Evolutionary conservation across 2,329 filamentous ascomycete species (phyloP).

Genomic region (Alternaria alternata): DNA sequence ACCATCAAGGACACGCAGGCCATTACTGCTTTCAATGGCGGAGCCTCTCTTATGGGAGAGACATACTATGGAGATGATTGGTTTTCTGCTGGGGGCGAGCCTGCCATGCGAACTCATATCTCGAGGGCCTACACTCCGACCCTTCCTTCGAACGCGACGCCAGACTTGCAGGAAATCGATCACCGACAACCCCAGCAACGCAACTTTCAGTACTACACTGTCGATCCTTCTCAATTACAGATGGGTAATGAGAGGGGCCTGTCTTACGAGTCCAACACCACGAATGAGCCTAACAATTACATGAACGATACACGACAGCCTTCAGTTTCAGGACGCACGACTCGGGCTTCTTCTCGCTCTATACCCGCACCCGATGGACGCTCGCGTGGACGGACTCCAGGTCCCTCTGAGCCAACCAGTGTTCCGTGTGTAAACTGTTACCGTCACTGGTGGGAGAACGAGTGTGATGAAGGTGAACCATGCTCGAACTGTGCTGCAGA

Average conservation of each 20-base stretch:
- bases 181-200: background rate
- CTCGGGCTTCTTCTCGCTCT: background rate
- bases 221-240: background rate
- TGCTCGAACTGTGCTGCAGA: constrained; percentile 2
- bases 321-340: background rate
- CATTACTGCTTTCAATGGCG: background rate
- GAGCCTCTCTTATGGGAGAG: background rate
- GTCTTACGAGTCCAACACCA: background rate
- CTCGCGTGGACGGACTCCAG: background rate
- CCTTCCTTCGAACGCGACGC: background rate
- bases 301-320: background rate
- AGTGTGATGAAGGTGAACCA: background rate
- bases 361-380: background rate
- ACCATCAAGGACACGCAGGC: background rate
- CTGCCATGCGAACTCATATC: background rate
- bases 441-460: constrained; percentile 1
- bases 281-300: background rate
- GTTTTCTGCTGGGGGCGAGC: background rate
- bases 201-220: background rate
- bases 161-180: background rate
- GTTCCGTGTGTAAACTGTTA: constrained; percentile 5
- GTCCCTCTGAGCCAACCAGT: background rate
- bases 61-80: background rate
- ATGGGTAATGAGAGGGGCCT: background rate
- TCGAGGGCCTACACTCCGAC: background rate